Evolutionary conservation across 495 filamentous ascomycete species (phyloP).

Genomic region (Clavariopsis aquatica): DNA sequence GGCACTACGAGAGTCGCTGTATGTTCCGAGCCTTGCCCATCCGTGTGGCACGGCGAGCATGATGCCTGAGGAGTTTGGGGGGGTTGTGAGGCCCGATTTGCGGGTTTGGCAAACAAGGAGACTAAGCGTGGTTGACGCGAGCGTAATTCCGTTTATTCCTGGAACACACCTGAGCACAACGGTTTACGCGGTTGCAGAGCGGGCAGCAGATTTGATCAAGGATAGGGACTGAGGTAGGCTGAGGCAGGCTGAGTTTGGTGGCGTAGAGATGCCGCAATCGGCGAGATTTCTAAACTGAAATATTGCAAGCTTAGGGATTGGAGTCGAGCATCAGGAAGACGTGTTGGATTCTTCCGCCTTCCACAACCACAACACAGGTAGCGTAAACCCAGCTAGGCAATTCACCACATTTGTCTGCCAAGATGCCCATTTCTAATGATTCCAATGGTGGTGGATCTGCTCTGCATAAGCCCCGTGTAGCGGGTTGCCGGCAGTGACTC

Average conservation of each 20-base stretch:
- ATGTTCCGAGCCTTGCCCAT: background rate
- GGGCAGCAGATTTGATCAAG: constrained; percentile 21
- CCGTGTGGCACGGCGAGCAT: constrained; percentile 16
- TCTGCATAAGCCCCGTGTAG: background rate
- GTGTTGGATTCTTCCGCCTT: no score
- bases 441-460: background rate
- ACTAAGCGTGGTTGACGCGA: constrained; percentile 36
- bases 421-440: background rate
- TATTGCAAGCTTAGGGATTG: no score
- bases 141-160: constrained; percentile 30
- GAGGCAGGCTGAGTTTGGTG: no score
- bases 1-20: background rate
- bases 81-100: constrained; percentile 27
- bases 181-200: constrained; percentile 34
- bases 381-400: no score
- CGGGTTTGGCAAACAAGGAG: constrained; percentile 29
- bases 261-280: no score
- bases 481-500: background rate
- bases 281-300: no score
- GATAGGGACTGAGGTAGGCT: no score
- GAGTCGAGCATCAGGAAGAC: no score
- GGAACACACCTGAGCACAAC: constrained; percentile 19
- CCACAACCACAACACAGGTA: background rate
- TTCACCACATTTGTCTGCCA: background rate
- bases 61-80: constrained; percentile 29